Evolutionary conservation across 1,139 yeast species (phyloP), one percentile per base, ranked within the genome.

Genomic region (Debaryomycetaceae sp.): DNA sequence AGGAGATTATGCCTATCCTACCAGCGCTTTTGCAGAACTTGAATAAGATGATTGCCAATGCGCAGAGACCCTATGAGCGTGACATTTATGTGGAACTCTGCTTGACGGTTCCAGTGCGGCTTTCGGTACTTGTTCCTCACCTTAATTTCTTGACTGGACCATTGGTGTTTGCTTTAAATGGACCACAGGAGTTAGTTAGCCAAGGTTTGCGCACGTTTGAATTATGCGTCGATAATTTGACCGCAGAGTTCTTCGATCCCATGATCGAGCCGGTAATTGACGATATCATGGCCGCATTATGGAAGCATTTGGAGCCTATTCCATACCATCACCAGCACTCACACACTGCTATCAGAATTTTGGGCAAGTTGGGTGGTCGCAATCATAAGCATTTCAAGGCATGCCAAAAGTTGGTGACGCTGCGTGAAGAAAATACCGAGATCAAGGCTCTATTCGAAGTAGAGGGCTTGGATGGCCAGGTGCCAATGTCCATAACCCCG

Each of bases 221-320:
- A 45, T 65, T 90, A n/a, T 90, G 98, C 47, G 95, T 92, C 16
- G 99, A 92, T 46, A 92, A 92, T 43, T 59, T 92, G 34, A 90
- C 97, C 0, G 94, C 97, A 0, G 95, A 87, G 44, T 92, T 86
- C 51, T 86, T 92, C 50, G 98, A 92, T 45, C 98, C 98, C 2
- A 85, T 90, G 49, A 76, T 92, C 36, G 97, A 86, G 44, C 97
- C 98, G 0, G 96, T 86, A 1, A 75, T 87, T 37, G 92, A 82
- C 34, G 96, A 90, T 41, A 86, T 92, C 2, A 81, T 86, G 85
- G 76, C 79, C 19, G 95, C 96, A 0, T 60, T 92, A 27, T 92
- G 96, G 92, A 79, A 75, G 38, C 93, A 90, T 41, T 58, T 92
- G 39, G 78, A 78, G 39, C 98, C 98, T 1, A 70, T 86, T 25